Evolutionary conservation across 148 eudicot species (phyloP), one percentile per base, ranked within the genome.

Genomic region (Silene latifolia): DNA sequence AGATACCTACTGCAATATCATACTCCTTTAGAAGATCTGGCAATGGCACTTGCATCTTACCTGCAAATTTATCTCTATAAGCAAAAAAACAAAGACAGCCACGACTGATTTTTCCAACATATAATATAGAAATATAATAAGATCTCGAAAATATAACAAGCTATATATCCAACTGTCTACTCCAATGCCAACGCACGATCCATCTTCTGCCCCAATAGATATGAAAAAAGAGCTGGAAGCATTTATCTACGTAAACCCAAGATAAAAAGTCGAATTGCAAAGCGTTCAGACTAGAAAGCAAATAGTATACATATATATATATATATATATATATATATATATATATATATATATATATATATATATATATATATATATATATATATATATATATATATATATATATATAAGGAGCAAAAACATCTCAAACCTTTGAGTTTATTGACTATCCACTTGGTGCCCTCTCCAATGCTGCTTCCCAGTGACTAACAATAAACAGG

Each of bases 21-120:
- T 90, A 83, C 57, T 95, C 97, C 86, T 95, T 87, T n/a, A 95
- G 86, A 63, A 95, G 86, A 56, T 95, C 97, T 17, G 89, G 88
- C 69, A 92, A 78, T 21, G 99, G 94, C 81, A 87, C 88, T 70
- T 95, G 99, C 99, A 95, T 86, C 82, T 88, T 90, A 58, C 96
- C 96, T 94, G 88, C 78, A 86, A 47, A 71, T 80, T 65, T 24
- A 72, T 1, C 42, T 73, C 8, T 4, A 39, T 25, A 25, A 53
- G 61, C 27, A 4, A 24, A 24, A n/a, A 15, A 14, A 23, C 5
- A 48, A 7, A 21, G 5, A 39, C 29, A 29, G 29, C 2, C 19
- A 64, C 2, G 46, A 35, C 13, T 66, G 69, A 66, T 39, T 8
- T 39, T 3, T 7, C n/a, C n/a, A n/a, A n/a, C n/a, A n/a, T n/a